These are phyloP conservation scores for Solanum medicagineum DNA, from an alignment of 257 asterid genomes.

Conservation along the genomic window DNA sequence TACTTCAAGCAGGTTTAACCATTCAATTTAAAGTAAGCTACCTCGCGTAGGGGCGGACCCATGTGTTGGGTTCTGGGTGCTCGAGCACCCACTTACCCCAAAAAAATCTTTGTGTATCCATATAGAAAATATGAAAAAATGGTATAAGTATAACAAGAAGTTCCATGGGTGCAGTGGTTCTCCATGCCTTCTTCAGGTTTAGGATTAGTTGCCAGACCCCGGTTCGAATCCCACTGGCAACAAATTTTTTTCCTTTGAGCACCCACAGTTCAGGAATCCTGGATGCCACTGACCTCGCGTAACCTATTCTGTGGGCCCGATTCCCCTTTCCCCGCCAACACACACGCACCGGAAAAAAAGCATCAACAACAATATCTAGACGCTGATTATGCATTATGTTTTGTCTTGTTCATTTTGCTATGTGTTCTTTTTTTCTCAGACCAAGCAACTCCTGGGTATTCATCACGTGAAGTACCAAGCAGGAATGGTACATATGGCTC, in stretches of 20 bases:
- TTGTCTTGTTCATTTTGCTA: background rate
- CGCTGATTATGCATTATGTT: background rate
- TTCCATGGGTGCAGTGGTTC: no score
- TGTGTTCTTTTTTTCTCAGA: slow-evolving; percentile 29
- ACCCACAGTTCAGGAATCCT: no score
- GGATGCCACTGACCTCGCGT: background rate
- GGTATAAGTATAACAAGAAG: no score
- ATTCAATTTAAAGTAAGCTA: background rate
- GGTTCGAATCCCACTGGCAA: no score
- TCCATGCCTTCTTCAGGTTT: no score
- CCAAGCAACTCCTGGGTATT: slow-evolving; percentile 53
- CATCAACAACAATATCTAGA: background rate
- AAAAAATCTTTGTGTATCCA: no score
- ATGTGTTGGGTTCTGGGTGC: no score
- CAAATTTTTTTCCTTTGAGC: no score
- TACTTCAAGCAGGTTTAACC: background rate
- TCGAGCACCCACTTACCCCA: no score
- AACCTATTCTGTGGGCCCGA: background rate
- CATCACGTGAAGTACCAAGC: slow-evolving; percentile 39
- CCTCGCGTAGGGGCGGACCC: background rate
- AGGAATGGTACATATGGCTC: slow-evolving; percentile 41
- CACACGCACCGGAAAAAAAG: background rate
- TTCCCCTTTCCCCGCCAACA: background rate
- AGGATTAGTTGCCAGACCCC: no score
- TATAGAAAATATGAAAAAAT: no score